Evolutionary conservation across 148 eudicot genomes (phyloP).

Genomic region (Polygonum aviculare): DNA sequence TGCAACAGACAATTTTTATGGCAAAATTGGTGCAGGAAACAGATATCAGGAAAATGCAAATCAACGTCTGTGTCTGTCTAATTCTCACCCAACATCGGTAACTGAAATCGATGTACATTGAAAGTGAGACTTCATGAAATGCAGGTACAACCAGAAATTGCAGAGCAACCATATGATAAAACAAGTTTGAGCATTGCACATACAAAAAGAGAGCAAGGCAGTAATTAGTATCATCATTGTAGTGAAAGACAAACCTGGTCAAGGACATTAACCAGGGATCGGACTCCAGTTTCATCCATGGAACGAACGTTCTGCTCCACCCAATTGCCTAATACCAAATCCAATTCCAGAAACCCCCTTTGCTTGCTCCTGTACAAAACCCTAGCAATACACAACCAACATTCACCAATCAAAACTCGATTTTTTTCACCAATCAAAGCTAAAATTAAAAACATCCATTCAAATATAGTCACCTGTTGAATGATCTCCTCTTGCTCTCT

Average conservation of each 20-base stretch:
- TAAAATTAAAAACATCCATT: not conserved
- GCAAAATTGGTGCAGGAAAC: not conserved
- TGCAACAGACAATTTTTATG: not conserved
- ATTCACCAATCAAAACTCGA: not conserved
- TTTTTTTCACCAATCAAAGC: not conserved
- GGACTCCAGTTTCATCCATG: slow-evolving; percentile 72
- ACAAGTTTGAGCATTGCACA: not conserved
- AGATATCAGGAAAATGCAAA: not conserved
- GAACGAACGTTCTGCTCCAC: slow-evolving; percentile 78
- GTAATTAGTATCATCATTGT: too few relatives aligned
- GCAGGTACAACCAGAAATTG: not conserved
- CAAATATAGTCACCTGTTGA: slow-evolving; percentile 48
- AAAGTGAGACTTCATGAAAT: not conserved
- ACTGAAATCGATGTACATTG: not conserved
- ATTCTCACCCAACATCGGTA: not conserved
- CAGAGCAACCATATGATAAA: not conserved
- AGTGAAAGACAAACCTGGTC: slow-evolving; percentile 42
- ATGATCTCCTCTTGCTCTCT: slow-evolving; percentile 63
- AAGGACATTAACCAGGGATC: slow-evolving; percentile 77
- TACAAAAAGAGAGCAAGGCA: not conserved
- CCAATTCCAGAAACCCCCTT: slow-evolving; percentile 90
- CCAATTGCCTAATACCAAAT: slow-evolving; percentile 88
- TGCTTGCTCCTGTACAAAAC: slow-evolving; percentile 91
- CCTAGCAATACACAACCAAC: slow-evolving; percentile 25
- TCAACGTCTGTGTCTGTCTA: not conserved